These are phyloP conservation scores for Phoenix dactylifera DNA, from an alignment of 176 grass and related monocot genomes.

Conservation along the genomic window DNA sequence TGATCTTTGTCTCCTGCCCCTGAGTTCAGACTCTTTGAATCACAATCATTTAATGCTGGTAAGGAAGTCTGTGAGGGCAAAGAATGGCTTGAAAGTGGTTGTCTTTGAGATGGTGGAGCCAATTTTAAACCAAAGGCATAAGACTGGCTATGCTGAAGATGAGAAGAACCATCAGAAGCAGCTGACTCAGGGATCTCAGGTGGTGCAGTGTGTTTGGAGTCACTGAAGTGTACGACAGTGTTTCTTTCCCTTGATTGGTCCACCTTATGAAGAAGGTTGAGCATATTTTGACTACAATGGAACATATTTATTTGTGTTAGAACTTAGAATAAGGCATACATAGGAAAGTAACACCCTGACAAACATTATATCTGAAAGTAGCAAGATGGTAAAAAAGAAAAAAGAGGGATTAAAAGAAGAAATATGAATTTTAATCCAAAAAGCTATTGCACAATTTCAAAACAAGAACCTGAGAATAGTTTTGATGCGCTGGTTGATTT, in stretches of 20 bases:
- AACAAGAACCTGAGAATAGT: too few species aligned
- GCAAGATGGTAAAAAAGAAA: too few species aligned
- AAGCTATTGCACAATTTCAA: too few species aligned
- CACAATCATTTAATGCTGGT: not conserved
- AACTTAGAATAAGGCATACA: not conserved
- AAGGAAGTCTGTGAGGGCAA: constrained; percentile 27
- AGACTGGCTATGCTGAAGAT: constrained; percentile 53
- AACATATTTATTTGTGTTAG: constrained; percentile 14
- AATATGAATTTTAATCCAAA: too few species aligned
- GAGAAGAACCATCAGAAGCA: constrained; percentile 30
- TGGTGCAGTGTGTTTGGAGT: not conserved
- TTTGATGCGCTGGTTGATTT: too few species aligned
- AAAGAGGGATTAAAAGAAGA: too few species aligned
- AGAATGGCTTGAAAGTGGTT: constrained; percentile 26
- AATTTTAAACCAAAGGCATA: constrained; percentile 57
- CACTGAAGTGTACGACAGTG: not conserved
- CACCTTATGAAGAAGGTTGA: constrained; percentile 82
- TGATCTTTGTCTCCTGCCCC: constrained; percentile 33
- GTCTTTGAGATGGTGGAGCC: constrained; percentile 60
- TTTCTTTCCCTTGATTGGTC: constrained; percentile 57
- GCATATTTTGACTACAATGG: constrained; percentile 85
- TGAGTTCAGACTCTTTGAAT: constrained; percentile 38
- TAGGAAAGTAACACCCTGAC: too few species aligned
- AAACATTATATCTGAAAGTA: too few species aligned
- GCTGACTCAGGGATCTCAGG: constrained; percentile 31